These are phyloP conservation scores for Phytophthora cactorum DNA, from an alignment of 352 stramenopile genomes.

Conservation along the genomic window DNA sequence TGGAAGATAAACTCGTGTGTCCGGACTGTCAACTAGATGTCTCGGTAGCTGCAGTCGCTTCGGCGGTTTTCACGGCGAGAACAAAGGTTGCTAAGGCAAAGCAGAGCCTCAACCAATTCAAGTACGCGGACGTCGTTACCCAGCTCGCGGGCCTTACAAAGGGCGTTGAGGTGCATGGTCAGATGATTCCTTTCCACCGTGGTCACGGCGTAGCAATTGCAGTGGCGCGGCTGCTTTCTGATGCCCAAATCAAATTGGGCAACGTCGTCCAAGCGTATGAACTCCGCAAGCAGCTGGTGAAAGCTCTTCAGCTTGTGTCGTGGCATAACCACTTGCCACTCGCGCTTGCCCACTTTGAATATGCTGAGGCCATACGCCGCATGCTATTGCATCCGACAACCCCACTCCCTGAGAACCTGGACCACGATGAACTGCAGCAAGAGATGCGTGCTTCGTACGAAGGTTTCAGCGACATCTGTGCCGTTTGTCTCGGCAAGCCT, in stretches of 20 bases:
- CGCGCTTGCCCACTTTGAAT: slow-evolving; percentile 49
- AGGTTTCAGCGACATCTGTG: slow-evolving; percentile 40
- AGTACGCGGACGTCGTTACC: slow-evolving; percentile 37
- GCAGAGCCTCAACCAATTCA: slow-evolving; percentile 30
- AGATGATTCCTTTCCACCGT: slow-evolving; percentile 36
- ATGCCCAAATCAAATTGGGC: slow-evolving; percentile 52
- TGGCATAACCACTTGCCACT: slow-evolving; percentile 41
- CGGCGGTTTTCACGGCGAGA: slow-evolving; percentile 15
- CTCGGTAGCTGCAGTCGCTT: slow-evolving; percentile 12
- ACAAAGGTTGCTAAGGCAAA: slow-evolving; percentile 37
- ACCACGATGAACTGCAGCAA: slow-evolving; percentile 32
- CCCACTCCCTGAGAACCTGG: slow-evolving; percentile 21
- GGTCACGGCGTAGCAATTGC: slow-evolving; percentile 44
- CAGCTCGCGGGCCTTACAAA: slow-evolving; percentile 25
- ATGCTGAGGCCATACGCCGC: slow-evolving; percentile 37
- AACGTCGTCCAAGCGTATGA: slow-evolving; percentile 39
- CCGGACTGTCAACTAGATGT: slow-evolving; percentile 32
- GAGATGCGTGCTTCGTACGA: slow-evolving; percentile 44
- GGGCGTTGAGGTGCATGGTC: slow-evolving; percentile 31
- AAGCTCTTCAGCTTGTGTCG: slow-evolving; percentile 35
- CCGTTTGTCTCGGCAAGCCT: slow-evolving; percentile 36
- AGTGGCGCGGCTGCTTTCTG: slow-evolving; percentile 33
- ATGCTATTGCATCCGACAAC: slow-evolving; percentile 31
- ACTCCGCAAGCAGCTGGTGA: slow-evolving; percentile 35
- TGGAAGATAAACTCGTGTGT: slow-evolving; percentile 37